phyloP scores from a whole-genome alignment of 176 grass and related monocot genomes.

The Eragrostis curvula region DNA sequence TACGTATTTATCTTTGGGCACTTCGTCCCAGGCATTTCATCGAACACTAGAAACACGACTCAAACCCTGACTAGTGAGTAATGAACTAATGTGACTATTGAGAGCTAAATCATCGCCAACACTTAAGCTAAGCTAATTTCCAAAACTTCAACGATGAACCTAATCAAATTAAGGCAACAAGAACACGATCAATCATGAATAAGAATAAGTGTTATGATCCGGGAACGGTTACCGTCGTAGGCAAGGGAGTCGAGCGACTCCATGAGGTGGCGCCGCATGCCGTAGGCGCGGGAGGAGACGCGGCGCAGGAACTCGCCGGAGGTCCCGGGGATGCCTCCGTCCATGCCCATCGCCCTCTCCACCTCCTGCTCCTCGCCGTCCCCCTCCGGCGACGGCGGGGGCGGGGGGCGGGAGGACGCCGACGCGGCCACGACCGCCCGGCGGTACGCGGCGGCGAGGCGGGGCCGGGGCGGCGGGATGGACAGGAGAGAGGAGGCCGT shows the following conservation, averaged over 20 bases:
- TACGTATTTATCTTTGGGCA: background rate
- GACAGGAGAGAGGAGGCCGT: conserved; percentile 39
- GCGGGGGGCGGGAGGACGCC: conserved; percentile 34
- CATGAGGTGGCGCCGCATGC: conserved; percentile 88
- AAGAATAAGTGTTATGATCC: background rate
- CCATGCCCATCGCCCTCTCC: conserved; percentile 94
- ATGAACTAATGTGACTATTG: too few relatives aligned
- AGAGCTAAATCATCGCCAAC: background rate
- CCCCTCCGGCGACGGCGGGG: conserved; percentile 28
- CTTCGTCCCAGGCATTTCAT: conserved; percentile 5
- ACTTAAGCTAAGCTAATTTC: background rate
- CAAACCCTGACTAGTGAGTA: too few relatives aligned
- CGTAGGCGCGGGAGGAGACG: conserved; percentile 93
- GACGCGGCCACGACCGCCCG: conserved; percentile 43
- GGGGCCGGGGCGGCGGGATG: conserved; percentile 38
- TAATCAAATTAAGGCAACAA: background rate
- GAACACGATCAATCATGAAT: background rate
- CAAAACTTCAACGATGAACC: background rate
- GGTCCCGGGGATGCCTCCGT: conserved; percentile 78
- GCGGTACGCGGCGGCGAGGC: conserved; percentile 33
- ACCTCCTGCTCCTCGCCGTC: conserved; percentile 50
- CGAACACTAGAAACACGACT: conserved; percentile 2
- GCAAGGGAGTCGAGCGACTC: conserved; percentile 81
- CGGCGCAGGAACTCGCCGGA: conserved; percentile 88
- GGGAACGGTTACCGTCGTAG: conserved; percentile 65